Evolutionary conservation across 129 eudicot species (phyloP).

Genomic region (Pulicaria dysenterica): DNA sequence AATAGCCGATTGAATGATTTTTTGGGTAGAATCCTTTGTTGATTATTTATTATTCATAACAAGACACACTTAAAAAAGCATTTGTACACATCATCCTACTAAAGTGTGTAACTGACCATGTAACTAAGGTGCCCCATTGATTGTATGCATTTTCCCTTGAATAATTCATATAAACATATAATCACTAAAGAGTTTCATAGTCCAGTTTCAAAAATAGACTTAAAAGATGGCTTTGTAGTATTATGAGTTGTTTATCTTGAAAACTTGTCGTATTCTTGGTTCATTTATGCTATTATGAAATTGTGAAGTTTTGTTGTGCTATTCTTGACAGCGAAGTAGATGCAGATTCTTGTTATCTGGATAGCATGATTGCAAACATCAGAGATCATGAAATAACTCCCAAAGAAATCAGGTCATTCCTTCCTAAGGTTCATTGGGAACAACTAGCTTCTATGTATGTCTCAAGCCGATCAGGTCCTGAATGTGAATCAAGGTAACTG

Average conservation of each 20-base stretch:
- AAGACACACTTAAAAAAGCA: neutral
- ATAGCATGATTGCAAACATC: slow-evolving; percentile 50
- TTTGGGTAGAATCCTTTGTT: neutral
- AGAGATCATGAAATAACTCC: slow-evolving; percentile 56
- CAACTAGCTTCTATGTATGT: slow-evolving; percentile 62
- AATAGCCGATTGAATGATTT: neutral
- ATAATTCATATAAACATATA: neutral
- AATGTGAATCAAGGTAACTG: slow-evolving; percentile 81
- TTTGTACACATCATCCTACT: neutral
- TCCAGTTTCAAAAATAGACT: neutral
- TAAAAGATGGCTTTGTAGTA: neutral
- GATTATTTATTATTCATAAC: neutral
- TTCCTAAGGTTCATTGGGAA: slow-evolving; percentile 80
- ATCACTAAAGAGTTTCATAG: neutral
- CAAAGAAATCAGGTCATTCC: slow-evolving; percentile 55
- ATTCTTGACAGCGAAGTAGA: slow-evolving; percentile 47
- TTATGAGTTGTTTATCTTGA: neutral
- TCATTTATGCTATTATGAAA: slow-evolving; percentile 11
- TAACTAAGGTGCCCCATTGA: neutral
- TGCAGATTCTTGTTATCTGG: slow-evolving; percentile 46
- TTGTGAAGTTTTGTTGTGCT: slow-evolving; percentile 9
- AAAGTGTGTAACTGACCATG: neutral
- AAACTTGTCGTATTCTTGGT: neutral
- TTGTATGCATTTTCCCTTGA: neutral
- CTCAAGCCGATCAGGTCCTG: slow-evolving; percentile 64